Evolutionary conservation across 2,329 filamentous ascomycete genomes (phyloP).

Genomic region (Xylaria sp.): DNA sequence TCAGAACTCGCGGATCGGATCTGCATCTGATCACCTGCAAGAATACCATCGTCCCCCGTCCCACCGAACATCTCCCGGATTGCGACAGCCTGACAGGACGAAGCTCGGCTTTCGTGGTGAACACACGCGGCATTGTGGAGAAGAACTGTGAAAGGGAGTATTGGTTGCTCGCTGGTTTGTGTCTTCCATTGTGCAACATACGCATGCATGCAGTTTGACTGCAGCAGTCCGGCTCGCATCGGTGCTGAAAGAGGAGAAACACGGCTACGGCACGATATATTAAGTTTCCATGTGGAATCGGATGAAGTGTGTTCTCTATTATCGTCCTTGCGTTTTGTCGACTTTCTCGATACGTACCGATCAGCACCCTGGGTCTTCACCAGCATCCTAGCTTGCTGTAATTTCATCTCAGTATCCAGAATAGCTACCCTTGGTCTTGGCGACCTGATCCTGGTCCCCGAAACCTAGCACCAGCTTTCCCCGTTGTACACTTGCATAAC

Average conservation of each 20-base stretch:
- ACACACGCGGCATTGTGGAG: conserved; percentile 12
- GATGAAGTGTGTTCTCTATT: conserved; percentile 8
- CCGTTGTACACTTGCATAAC: conserved; percentile 48
- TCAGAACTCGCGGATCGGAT: conserved; percentile 31
- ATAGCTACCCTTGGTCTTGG: conserved; percentile 35
- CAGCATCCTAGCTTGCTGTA: conserved; percentile 16
- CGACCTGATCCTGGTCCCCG: conserved; percentile 38
- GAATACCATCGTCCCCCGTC: conserved; percentile 6
- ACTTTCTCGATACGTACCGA: conserved; percentile 24
- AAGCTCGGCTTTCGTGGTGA: conserved; percentile 26
- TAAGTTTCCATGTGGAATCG: conserved; percentile 13
- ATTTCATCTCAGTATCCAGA: conserved; percentile 31
- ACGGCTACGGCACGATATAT: conserved; percentile 27
- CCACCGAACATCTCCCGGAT: conserved; percentile 32
- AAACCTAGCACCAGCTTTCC: conserved; percentile 43
- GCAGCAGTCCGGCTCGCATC: conserved; percentile 29
- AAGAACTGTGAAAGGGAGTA: conserved; percentile 7
- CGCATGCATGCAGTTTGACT: conserved; percentile 31
- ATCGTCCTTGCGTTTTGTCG: conserved; percentile 15
- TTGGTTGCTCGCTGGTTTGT: conserved; percentile 2
- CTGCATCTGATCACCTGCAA: conserved; percentile 31
- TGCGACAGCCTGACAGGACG: conserved; percentile 28
- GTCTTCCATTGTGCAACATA: conserved; percentile 17
- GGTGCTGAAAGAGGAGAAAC: conserved; percentile 30
- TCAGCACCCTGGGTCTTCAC: conserved; percentile 16